Evolutionary conservation across 306 rosid genomes (phyloP).

Genomic region (Fragaria iinumae): DNA sequence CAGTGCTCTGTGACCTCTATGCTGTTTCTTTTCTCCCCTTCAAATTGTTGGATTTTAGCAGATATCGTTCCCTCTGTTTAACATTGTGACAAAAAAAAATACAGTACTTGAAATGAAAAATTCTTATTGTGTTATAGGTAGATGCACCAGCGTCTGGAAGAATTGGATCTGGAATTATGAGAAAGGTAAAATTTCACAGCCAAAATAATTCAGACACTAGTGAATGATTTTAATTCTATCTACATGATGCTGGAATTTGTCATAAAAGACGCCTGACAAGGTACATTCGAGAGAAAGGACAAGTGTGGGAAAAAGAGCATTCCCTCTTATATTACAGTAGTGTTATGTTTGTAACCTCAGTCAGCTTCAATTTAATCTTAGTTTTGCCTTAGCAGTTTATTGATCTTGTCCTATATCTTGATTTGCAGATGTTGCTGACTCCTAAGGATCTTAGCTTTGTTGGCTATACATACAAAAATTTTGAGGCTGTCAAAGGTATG

Average conservation of each 20-base stretch:
- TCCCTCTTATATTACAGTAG: neutral
- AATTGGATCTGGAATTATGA: constrained; percentile 65
- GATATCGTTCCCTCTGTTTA: neutral
- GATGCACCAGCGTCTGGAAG: constrained; percentile 61
- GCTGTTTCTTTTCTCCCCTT: constrained; percentile 8
- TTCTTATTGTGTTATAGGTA: constrained; percentile 49
- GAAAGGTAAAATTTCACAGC: constrained; percentile 55
- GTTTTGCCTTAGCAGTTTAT: neutral
- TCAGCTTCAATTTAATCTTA: neutral
- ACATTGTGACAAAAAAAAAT: neutral
- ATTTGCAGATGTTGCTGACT: constrained; percentile 63
- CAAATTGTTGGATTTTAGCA: neutral
- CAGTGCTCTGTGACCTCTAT: neutral
- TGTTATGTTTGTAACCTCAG: neutral
- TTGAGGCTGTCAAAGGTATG: constrained; percentile 87
- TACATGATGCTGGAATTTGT: neutral
- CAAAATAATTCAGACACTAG: neutral
- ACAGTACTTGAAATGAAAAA: constrained; percentile 7
- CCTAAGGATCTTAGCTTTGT: constrained; percentile 91
- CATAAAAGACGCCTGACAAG: too few relatives aligned
- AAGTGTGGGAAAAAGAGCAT: neutral
- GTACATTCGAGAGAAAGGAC: neutral
- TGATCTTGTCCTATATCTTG: constrained; percentile 8
- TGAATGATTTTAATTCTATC: neutral
- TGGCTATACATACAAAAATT: constrained; percentile 94